These are phyloP conservation scores for Sporothrix brunneoviolacea DNA, from an alignment of 2,329 filamentous ascomycete genomes.

Conservation along the genomic window DNA sequence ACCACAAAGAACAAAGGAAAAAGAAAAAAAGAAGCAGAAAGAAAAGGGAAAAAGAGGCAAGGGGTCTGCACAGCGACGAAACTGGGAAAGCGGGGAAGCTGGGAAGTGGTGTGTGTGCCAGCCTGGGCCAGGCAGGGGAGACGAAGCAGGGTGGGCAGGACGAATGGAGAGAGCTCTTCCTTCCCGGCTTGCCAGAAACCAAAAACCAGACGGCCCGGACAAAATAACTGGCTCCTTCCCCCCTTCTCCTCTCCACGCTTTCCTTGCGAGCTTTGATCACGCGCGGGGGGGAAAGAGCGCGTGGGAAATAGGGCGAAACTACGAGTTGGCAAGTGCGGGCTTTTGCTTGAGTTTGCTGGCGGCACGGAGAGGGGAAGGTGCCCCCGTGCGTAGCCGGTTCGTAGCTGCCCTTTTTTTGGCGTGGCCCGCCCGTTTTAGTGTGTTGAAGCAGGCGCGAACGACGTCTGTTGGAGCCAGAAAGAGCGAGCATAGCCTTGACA, in stretches of 20 bases:
- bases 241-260: no score
- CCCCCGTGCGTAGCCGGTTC: conserved; percentile 1
- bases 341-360: not conserved
- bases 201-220: no score
- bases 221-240: no score
- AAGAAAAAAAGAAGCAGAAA: not conserved
- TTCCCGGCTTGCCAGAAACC: no score
- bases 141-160: no score
- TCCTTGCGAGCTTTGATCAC: no score
- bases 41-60: not conserved
- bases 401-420: not conserved
- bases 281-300: no score
- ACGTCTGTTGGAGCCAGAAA: not conserved
- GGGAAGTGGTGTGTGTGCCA: not conserved
- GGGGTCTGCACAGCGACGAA: not conserved
- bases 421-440: no score
- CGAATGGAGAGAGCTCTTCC: not conserved
- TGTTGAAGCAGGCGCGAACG: conserved; percentile 1
- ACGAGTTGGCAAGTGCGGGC: no score
- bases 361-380: conserved; percentile 1
- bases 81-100: conserved; percentile 7
- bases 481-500: not conserved
- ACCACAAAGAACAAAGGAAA: not conserved
- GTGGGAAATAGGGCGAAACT: no score
- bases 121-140: no score